phyloP scores from a whole-genome alignment of 345 rosid species.

The Citrus glauca region DNA sequence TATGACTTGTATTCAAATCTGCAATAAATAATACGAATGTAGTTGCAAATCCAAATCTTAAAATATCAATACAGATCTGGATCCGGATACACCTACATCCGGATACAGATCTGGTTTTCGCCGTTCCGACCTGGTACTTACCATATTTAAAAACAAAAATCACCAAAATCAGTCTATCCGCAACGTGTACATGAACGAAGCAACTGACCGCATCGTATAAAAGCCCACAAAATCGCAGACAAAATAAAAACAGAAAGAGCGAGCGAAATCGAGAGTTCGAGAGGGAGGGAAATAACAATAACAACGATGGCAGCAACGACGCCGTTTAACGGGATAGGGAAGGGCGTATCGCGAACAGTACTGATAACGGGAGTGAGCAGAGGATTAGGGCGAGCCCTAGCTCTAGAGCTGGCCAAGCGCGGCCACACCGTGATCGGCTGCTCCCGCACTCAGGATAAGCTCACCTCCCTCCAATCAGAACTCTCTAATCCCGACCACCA shows the following conservation, averaged over 20 bases:
- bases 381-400: slow-evolving; percentile 88
- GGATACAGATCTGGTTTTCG: too few relatives aligned
- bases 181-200: background rate
- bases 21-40: too few relatives aligned
- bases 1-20: too few relatives aligned
- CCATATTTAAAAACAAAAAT: too few relatives aligned
- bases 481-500: slow-evolving; percentile 48
- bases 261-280: background rate
- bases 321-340: slow-evolving; percentile 31
- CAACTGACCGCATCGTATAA: background rate
- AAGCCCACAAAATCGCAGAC: background rate
- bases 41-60: too few relatives aligned
- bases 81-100: too few relatives aligned
- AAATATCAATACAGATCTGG: too few relatives aligned
- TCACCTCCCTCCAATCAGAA: slow-evolving; percentile 62
- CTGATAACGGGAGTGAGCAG: slow-evolving; percentile 87
- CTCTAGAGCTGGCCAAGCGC: slow-evolving; percentile 75
- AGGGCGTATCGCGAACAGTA: slow-evolving; percentile 29
- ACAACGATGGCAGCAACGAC: slow-evolving; percentile 21
- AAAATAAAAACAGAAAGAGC: background rate
- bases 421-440: slow-evolving; percentile 91
- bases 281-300: background rate
- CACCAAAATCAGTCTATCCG: too few relatives aligned
- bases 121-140: too few relatives aligned
- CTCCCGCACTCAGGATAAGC: slow-evolving; percentile 77